Evolutionary conservation across 495 filamentous ascomycete genomes (phyloP).

Genomic region (Annulohypoxylon nitens): DNA sequence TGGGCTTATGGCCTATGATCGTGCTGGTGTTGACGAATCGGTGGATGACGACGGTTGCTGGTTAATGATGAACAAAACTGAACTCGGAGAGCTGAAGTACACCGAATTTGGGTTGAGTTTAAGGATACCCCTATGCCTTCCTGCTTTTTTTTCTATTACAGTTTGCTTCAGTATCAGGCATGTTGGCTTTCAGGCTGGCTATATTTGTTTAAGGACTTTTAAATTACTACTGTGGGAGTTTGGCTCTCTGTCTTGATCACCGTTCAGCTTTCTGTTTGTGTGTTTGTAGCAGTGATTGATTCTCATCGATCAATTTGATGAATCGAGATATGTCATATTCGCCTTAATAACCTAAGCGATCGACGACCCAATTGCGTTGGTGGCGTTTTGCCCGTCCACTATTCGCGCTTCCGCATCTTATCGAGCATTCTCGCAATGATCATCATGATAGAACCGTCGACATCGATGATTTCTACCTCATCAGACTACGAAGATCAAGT

Average conservation of each 20-base stretch:
- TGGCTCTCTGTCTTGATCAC: neutral
- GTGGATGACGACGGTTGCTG: neutral
- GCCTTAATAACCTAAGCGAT: too few relatives aligned
- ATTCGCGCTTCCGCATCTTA: too few relatives aligned
- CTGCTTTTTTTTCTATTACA: conserved; percentile 6
- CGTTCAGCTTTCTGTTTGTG: neutral
- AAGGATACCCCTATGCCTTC: conserved; percentile 44
- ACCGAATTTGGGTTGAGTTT: conserved; percentile 24
- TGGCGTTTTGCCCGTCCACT: neutral
- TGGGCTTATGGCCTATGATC: neutral
- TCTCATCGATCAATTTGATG: neutral
- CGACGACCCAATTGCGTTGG: too few relatives aligned
- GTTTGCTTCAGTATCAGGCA: neutral
- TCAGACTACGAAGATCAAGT: neutral
- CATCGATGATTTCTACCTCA: neutral
- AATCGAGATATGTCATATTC: too few relatives aligned
- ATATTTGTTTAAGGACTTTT: neutral
- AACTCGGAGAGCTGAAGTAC: neutral
- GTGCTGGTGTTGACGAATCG: neutral
- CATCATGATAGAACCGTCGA: neutral
- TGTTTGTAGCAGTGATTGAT: neutral
- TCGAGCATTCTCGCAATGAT: neutral
- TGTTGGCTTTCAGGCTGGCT: neutral
- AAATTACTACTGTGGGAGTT: neutral
- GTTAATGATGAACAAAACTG: neutral